Evolutionary conservation across 2,329 filamentous ascomycete genomes (phyloP).

Genomic region (Pseudonectria buxi): DNA sequence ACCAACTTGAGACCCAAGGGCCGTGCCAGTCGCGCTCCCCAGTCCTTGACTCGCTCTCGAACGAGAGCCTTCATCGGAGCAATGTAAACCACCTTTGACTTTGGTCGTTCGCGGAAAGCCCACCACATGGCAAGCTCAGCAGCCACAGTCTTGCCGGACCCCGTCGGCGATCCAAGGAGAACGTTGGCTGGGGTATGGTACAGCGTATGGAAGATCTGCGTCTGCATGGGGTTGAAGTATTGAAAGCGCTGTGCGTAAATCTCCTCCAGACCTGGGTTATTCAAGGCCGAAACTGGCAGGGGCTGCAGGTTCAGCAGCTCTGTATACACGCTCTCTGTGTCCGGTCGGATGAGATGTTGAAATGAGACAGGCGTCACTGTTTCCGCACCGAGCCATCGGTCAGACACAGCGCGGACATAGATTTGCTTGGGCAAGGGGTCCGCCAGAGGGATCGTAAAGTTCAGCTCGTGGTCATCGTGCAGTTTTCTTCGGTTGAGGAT

Average conservation of each 20-base stretch:
- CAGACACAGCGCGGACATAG: conserved; percentile 89
- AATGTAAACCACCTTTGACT: conserved; percentile 97
- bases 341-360: conserved; percentile 92
- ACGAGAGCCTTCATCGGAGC: conserved; percentile 99
- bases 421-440: conserved; percentile 94
- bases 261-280: conserved; percentile 80
- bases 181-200: conserved; percentile 92
- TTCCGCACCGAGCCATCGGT: conserved; percentile 93
- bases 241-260: conserved; percentile 85
- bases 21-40: conserved; percentile 72
- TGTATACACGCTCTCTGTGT: conserved; percentile 96
- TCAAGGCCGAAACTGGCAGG: conserved; percentile 75
- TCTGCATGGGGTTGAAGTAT: conserved; percentile 99
- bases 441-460: conserved; percentile 91
- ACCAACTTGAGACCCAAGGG: conserved; percentile 87
- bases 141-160: conserved; percentile 95
- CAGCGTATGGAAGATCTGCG: conserved; percentile 93
- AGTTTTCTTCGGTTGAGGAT: conserved; percentile 86
- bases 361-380: conserved; percentile 94
- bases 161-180: conserved; percentile 88
- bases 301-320: conserved; percentile 90
- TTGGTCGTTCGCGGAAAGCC: conserved; percentile 90
- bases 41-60: conserved; percentile 92
- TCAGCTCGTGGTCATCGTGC: conserved; percentile 92
- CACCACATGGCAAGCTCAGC: conserved; percentile 99